Conservation (phyloP, 306 rosid species). For the Prunus mongolica region DNA sequence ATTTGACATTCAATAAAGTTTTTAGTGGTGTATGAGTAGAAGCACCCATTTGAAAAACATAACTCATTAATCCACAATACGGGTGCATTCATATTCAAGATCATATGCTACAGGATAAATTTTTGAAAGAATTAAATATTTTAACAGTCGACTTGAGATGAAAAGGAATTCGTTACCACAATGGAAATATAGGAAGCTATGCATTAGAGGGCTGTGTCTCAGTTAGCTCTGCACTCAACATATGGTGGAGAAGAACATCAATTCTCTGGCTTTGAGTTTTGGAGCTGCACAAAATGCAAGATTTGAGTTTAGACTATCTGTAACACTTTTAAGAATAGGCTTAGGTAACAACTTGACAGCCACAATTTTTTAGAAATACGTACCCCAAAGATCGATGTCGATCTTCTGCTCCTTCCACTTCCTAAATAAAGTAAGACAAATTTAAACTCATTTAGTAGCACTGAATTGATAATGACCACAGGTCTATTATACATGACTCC, state of each 20-base stretch:
- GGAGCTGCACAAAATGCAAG: constrained; percentile 54
- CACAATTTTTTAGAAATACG: constrained; percentile 17
- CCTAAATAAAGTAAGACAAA: constrained; percentile 41
- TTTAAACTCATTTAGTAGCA: neutral
- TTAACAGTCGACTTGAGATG: neutral
- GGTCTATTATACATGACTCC: neutral
- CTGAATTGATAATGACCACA: neutral
- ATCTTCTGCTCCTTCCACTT: constrained; percentile 31
- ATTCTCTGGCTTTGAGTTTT: constrained; percentile 81
- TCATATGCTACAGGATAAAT: no score
- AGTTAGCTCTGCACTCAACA: constrained; percentile 82
- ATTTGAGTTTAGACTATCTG: constrained; percentile 12
- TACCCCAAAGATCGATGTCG: constrained; percentile 67
- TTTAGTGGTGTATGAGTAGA: neutral
- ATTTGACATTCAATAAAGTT: neutral
- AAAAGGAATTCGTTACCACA: neutral
- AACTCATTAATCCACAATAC: neutral
- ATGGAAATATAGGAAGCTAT: constrained; percentile 11
- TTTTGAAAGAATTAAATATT: neutral
- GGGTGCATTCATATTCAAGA: neutral
- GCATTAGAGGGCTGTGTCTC: constrained; percentile 40
- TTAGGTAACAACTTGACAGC: constrained; percentile 4
- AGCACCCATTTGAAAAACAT: neutral
- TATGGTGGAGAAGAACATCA: constrained; percentile 89
- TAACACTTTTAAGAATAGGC: constrained; percentile 4